Percentiles rank a stretch among this genome's conserved stretches.
Evolutionary conservation across 768 basidiomycete species (phyloP).

Genomic region (Suillus luteus): DNA sequence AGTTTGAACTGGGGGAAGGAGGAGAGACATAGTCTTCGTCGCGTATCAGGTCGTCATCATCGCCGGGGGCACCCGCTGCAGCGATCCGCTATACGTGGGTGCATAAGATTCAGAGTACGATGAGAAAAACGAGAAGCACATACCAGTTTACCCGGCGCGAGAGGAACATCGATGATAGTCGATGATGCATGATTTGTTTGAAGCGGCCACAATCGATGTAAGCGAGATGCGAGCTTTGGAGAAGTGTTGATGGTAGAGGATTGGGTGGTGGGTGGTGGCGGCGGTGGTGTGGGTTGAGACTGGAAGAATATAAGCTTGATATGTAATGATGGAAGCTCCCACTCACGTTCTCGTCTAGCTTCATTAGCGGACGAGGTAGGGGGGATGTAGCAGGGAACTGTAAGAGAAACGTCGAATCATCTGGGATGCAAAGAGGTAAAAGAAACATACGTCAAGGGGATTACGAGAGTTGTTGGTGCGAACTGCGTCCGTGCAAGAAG

Average conservation of each 20-base stretch:
- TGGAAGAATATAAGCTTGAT: neutral
- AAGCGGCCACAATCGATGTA: neutral
- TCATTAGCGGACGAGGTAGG: neutral
- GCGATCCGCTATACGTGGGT: neutral
- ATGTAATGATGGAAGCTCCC: neutral
- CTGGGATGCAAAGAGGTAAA: neutral
- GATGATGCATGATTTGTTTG: neutral
- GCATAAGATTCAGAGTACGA: neutral
- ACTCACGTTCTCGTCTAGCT: neutral
- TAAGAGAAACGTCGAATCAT: neutral
- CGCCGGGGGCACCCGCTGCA: neutral
- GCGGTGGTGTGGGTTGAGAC: neutral
- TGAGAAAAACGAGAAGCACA: neutral
- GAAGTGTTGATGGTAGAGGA: neutral
- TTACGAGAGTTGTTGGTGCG: neutral
- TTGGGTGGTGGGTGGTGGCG: neutral
- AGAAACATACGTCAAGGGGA: neutral
- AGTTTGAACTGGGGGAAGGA: neutral
- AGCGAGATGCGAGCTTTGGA: neutral
- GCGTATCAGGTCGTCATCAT: neutral
- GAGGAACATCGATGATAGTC: neutral
- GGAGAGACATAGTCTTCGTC: neutral
- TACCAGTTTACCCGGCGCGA: neutral
- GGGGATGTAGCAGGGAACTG: neutral
- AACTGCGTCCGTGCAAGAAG: neutral